Percentiles rank a stretch among this genome's conserved stretches.
Conservation (phyloP, 768 basidiomycete genomes). For the Russula foetens region DNA sequence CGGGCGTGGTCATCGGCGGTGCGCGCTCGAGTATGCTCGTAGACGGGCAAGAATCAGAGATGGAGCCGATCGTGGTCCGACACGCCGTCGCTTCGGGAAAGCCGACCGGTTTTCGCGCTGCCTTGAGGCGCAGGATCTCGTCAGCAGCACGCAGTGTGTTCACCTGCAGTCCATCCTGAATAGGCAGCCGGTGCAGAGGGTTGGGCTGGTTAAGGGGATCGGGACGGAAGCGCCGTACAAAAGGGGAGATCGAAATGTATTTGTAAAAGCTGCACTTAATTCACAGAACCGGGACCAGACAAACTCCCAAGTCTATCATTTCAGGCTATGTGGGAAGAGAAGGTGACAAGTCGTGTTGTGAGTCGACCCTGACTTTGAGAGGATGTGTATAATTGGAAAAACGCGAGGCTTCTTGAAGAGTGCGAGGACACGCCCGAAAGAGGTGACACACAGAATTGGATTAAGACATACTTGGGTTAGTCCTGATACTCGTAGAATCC, state of each 20-base stretch:
- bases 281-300: background rate
- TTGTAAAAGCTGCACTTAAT: conserved; percentile 12
- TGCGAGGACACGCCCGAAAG: background rate
- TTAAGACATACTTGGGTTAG: background rate
- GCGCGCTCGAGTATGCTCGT: conserved; percentile 8
- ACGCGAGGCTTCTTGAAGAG: background rate
- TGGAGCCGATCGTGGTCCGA: conserved; percentile 3
- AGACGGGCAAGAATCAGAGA: conserved; percentile 4
- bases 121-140: conserved; percentile 12
- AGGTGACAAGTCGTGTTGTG: background rate
- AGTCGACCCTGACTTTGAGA: background rate
- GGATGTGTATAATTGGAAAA: background rate
- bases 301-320: conserved; percentile 4
- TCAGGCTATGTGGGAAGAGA: background rate
- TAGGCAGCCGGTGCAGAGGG: background rate
- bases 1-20: conserved; percentile 11
- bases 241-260: conserved; percentile 8
- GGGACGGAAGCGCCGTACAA: background rate
- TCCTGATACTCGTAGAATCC: conserved; percentile 84
- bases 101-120: conserved; percentile 4
- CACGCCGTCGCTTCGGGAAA: background rate
- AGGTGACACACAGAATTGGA: background rate
- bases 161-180: conserved; percentile 5
- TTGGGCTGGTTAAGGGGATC: conserved; percentile 10
- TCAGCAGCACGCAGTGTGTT: conserved; percentile 13